Percentiles rank a stretch among this genome's conserved stretches.
phyloP scores from a whole-genome alignment of 495 filamentous ascomycete species.

The Penicillium roqueforti region DNA sequence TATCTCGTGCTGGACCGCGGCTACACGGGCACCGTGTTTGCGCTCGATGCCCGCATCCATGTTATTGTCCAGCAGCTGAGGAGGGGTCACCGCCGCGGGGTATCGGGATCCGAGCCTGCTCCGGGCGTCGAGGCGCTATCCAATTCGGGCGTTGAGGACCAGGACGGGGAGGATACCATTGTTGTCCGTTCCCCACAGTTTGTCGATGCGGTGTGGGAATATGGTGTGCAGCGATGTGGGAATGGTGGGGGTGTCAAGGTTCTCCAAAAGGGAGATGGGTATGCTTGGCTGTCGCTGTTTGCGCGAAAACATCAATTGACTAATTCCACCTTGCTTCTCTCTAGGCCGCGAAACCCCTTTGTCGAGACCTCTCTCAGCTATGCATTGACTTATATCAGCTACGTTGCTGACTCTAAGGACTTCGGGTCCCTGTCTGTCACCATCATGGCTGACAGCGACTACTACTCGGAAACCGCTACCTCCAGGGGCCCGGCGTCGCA shows the following conservation, averaged over 20 bases:
- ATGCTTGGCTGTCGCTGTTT: constrained; percentile 29
- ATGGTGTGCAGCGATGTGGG: constrained; percentile 63
- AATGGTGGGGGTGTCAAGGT: constrained; percentile 73
- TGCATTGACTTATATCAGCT: constrained; percentile 74
- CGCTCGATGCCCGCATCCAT: constrained; percentile 90
- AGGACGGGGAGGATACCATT: constrained; percentile 50
- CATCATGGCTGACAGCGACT: constrained; percentile 91
- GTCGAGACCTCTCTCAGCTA: constrained; percentile 87
- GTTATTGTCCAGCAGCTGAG: constrained; percentile 61
- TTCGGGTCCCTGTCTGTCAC: constrained; percentile 70
- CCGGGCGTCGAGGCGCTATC: constrained; percentile 7
- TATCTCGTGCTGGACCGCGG: constrained; percentile 89
- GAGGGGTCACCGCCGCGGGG: constrained; percentile 29
- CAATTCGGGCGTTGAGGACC: constrained; percentile 15
- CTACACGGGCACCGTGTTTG: constrained; percentile 89
- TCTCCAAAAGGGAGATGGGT: constrained; percentile 71
- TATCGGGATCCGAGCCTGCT: constrained; percentile 18
- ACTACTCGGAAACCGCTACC: constrained; percentile 74
- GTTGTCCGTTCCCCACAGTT: constrained; percentile 92
- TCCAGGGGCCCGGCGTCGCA: constrained; percentile 27
- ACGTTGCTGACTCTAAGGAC: constrained; percentile 46
- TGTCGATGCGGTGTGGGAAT: constrained; percentile 77
- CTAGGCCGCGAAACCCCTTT: constrained; percentile 65
- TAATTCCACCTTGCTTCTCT: neutral
- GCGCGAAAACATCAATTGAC: neutral